phyloP scores from a whole-genome alignment of 2,329 filamentous ascomycete species.

The Penicillium sp. region DNA sequence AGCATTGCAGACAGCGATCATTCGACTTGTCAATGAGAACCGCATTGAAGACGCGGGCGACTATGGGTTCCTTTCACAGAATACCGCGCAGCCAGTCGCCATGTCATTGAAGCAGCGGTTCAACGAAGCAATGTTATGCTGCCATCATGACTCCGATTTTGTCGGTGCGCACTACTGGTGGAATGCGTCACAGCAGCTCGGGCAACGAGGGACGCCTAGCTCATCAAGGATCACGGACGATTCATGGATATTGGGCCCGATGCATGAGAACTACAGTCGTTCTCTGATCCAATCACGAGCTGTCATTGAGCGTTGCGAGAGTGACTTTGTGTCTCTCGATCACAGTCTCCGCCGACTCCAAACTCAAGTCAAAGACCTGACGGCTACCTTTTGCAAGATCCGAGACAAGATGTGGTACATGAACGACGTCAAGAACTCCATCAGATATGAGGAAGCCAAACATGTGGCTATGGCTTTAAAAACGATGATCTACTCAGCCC shows the following conservation, averaged over 20 bases:
- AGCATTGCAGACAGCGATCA: conserved; percentile 73
- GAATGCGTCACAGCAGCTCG: conserved; percentile 74
- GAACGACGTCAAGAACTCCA: conserved; percentile 87
- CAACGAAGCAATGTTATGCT: conserved; percentile 71
- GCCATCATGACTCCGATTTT: conserved; percentile 76
- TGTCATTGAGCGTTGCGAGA: conserved; percentile 37
- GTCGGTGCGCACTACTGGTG: conserved; percentile 81
- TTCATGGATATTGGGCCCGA: conserved; percentile 71
- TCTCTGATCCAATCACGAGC: conserved; percentile 31
- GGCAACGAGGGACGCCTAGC: conserved; percentile 58
- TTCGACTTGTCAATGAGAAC: conserved; percentile 77
- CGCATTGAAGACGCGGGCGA: conserved; percentile 65
- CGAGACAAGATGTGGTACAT: conserved; percentile 99
- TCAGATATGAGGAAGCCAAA: conserved; percentile 79
- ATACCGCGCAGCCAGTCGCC: conserved; percentile 1
- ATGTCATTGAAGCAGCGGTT: conserved; percentile 36
- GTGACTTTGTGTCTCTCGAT: conserved; percentile 71
- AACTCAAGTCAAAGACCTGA: conserved; percentile 69
- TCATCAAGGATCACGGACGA: conserved; percentile 50
- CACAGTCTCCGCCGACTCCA: conserved; percentile 78
- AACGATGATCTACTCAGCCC: conserved; percentile 69
- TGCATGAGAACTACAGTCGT: conserved; percentile 55
- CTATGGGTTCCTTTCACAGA: conserved; percentile 8
- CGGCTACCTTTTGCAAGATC: conserved; percentile 68
- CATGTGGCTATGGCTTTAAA: conserved; percentile 85